phyloP scores from a whole-genome alignment of 148 eudicot genomes.

The Mesembryanthemum crystallinum region DNA sequence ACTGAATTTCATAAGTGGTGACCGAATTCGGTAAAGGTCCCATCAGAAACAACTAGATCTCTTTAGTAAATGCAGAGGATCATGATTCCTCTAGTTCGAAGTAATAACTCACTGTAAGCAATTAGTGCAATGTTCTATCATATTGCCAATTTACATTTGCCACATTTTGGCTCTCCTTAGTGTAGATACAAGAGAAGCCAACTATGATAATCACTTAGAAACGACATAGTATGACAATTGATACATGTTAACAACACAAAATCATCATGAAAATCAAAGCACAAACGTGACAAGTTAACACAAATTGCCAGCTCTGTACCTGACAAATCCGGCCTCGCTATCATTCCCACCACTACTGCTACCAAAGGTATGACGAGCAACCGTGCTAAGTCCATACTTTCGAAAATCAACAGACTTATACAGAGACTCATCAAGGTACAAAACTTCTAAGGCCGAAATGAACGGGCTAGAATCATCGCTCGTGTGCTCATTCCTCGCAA shows the following conservation, averaged over 20 bases:
- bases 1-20: too few species aligned
- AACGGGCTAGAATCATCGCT: constrained; percentile 48
- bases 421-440: constrained; percentile 39
- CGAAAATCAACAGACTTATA: constrained; percentile 65
- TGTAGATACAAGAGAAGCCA: too few species aligned
- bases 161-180: too few species aligned
- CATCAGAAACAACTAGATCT: too few species aligned
- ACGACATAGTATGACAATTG: background rate
- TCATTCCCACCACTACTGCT: background rate
- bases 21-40: too few species aligned
- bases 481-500: constrained; percentile 51
- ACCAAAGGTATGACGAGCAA: constrained; percentile 66
- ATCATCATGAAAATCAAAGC: background rate
- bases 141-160: background rate
- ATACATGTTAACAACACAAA: background rate
- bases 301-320: constrained; percentile 31
- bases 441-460: constrained; percentile 62
- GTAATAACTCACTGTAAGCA: background rate
- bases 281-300: background rate
- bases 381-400: constrained; percentile 49
- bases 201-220: too few species aligned
- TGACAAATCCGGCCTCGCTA: constrained; percentile 29
- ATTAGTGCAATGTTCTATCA: background rate
- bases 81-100: too few species aligned
- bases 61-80: too few species aligned